These are phyloP conservation scores for Podospora fimiseda DNA, from an alignment of 495 filamentous ascomycete species.

Conservation along the genomic window DNA sequence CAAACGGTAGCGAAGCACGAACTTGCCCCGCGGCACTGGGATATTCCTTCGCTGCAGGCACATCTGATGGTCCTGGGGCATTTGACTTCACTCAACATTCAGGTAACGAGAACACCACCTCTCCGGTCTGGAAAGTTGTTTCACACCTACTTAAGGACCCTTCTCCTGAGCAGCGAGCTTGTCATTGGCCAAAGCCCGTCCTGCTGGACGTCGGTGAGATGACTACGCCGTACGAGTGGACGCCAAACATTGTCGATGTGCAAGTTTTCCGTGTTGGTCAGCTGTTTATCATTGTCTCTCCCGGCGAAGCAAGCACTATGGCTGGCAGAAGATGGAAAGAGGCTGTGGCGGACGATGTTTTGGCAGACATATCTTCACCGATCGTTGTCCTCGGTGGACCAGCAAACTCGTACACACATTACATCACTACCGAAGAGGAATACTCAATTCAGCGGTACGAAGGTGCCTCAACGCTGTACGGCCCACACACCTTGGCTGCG, in stretches of 20 bases:
- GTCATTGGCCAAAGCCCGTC: constrained; percentile 81
- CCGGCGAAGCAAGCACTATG: constrained; percentile 95
- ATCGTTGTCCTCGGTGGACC: constrained; percentile 87
- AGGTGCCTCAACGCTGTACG: constrained; percentile 90
- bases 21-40: constrained; percentile 93
- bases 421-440: constrained; percentile 89
- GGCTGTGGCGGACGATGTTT: constrained; percentile 52
- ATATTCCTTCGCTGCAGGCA: constrained; percentile 91
- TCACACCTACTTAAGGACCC: constrained; percentile 66
- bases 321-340: constrained; percentile 85
- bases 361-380: constrained; percentile 45
- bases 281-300: constrained; percentile 76
- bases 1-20: constrained; percentile 62
- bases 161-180: constrained; percentile 61
- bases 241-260: constrained; percentile 88
- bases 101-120: constrained; percentile 64
- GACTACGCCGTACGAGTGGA: constrained; percentile 76
- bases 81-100: constrained; percentile 94
- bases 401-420: constrained; percentile 93
- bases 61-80: constrained; percentile 84
- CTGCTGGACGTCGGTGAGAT: constrained; percentile 85
- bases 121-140: constrained; percentile 78
- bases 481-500: constrained; percentile 82
- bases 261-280: constrained; percentile 86
- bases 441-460: constrained; percentile 89